Evolutionary conservation across 2,329 filamentous ascomycete genomes (phyloP).

Genomic region (Microdochium bolleyi): DNA sequence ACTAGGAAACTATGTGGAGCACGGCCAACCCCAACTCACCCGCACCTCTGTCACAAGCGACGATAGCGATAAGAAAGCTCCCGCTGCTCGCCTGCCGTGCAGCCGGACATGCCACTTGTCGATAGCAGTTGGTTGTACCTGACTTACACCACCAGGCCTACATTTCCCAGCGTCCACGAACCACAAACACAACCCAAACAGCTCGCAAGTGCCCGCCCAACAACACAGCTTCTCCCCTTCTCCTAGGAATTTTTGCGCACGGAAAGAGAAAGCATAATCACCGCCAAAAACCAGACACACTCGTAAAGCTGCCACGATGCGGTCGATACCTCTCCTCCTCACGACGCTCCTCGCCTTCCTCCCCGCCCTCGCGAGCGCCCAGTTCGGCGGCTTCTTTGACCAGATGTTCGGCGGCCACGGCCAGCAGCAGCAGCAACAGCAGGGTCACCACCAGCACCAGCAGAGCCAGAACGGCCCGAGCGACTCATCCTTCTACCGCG

Average conservation of each 20-base stretch:
- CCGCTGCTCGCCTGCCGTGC: too few relatives aligned
- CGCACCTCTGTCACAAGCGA: too few relatives aligned
- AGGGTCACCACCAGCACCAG: slow-evolving; percentile 48
- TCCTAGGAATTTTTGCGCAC: too few relatives aligned
- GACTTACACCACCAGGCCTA: background rate
- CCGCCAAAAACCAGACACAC: too few relatives aligned
- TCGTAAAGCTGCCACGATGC: slow-evolving; percentile 23
- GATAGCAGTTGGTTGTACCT: too few relatives aligned
- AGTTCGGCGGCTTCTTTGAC: slow-evolving; percentile 90
- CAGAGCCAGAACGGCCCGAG: slow-evolving; percentile 70
- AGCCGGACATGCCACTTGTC: too few relatives aligned
- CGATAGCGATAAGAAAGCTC: too few relatives aligned
- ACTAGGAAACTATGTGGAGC: too few relatives aligned
- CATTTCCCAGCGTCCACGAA: background rate
- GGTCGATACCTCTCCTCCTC: slow-evolving; percentile 14
- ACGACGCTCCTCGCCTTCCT: slow-evolving; percentile 51
- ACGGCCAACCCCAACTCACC: too few relatives aligned
- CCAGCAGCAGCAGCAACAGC: slow-evolving; percentile 39
- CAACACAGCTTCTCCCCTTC: too few relatives aligned
- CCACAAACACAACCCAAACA: background rate
- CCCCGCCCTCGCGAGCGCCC: slow-evolving; percentile 53
- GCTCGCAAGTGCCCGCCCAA: too few relatives aligned
- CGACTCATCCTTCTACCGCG: slow-evolving; percentile 68
- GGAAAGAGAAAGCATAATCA: too few relatives aligned
- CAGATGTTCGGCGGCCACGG: slow-evolving; percentile 78